Evolutionary conservation across 495 filamentous ascomycete species (phyloP).

Genomic region (Aspergillus kassunensis): DNA sequence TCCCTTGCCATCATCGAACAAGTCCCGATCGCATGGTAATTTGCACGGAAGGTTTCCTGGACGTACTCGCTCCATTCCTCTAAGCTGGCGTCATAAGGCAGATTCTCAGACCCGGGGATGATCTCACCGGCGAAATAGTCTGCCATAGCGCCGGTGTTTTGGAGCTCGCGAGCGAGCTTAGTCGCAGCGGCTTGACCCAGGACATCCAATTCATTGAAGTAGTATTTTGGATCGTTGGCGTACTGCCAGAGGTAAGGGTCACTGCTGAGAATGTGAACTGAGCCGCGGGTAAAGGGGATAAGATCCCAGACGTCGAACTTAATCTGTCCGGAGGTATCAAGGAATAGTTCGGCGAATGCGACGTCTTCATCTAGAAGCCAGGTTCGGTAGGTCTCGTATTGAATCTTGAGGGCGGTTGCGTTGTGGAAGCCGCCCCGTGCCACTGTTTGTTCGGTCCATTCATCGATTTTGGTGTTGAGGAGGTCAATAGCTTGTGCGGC

Average conservation of each 20-base stretch:
- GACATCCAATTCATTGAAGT: slow-evolving; percentile 45
- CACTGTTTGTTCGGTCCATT: slow-evolving; percentile 25
- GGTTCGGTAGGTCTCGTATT: slow-evolving; percentile 27
- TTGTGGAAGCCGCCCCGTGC: slow-evolving; percentile 29
- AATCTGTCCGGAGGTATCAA: slow-evolving; percentile 31
- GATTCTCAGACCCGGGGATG: slow-evolving; percentile 35
- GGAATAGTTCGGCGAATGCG: slow-evolving; percentile 26
- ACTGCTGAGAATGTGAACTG: slow-evolving; percentile 39
- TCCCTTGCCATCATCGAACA: slow-evolving; percentile 45
- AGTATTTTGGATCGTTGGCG: slow-evolving; percentile 47
- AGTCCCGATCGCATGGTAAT: slow-evolving; percentile 46
- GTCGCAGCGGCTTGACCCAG: slow-evolving; percentile 47
- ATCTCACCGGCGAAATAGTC: slow-evolving; percentile 33
- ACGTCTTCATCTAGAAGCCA: slow-evolving; percentile 27
- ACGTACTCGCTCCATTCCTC: slow-evolving; percentile 38
- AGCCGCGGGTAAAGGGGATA: slow-evolving; percentile 52
- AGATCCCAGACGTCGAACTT: slow-evolving; percentile 38
- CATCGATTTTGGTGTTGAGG: slow-evolving; percentile 22
- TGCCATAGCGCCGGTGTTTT: slow-evolving; percentile 25
- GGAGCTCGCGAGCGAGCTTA: slow-evolving; percentile 44
- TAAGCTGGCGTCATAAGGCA: slow-evolving; percentile 34
- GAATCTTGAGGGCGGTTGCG: slow-evolving; percentile 20
- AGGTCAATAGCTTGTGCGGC: slow-evolving; percentile 12
- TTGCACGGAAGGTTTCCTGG: slow-evolving; percentile 27
- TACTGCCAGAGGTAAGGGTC: slow-evolving; percentile 37